These are phyloP conservation scores for Populus hybrid DNA, from an alignment of 441 rosid species.

Conservation along the genomic window DNA sequence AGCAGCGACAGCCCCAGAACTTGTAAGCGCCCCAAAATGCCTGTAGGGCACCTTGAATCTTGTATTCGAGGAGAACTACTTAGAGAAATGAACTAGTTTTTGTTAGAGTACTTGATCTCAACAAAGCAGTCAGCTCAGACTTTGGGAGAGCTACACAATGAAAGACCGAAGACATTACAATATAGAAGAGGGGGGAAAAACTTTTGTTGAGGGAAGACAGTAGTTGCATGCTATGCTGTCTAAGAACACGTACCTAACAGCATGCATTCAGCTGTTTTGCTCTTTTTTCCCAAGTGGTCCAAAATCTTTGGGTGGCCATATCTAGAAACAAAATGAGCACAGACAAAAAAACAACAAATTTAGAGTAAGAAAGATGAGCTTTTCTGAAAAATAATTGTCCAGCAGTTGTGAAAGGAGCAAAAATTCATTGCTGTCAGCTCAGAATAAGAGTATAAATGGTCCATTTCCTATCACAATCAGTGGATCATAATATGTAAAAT, in stretches of 20 bases:
- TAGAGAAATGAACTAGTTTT: too few relatives aligned
- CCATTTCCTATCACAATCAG: neutral
- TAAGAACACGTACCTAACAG: neutral
- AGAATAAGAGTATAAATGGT: neutral
- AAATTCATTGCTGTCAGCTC: neutral
- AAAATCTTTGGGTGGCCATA: constrained; percentile 60
- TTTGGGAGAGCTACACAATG: neutral
- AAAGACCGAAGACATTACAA: neutral
- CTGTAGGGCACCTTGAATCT: neutral
- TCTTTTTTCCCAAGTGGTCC: constrained; percentile 23
- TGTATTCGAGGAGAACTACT: too few relatives aligned
- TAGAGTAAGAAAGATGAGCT: neutral
- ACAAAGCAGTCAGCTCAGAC: neutral
- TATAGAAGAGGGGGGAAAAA: neutral
- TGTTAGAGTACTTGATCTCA: neutral
- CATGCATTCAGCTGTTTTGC: neutral
- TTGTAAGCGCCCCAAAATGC: neutral
- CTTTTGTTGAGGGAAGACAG: neutral
- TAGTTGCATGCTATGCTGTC: neutral
- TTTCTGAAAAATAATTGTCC: neutral
- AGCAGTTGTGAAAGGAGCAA: neutral
- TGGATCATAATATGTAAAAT: neutral
- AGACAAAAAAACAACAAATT: neutral
- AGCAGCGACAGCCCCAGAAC: too few relatives aligned
- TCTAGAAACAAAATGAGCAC: constrained; percentile 24